Evolutionary conservation across 2,329 filamentous ascomycete genomes (phyloP).

Genomic region (Scytalidium sp.): DNA sequence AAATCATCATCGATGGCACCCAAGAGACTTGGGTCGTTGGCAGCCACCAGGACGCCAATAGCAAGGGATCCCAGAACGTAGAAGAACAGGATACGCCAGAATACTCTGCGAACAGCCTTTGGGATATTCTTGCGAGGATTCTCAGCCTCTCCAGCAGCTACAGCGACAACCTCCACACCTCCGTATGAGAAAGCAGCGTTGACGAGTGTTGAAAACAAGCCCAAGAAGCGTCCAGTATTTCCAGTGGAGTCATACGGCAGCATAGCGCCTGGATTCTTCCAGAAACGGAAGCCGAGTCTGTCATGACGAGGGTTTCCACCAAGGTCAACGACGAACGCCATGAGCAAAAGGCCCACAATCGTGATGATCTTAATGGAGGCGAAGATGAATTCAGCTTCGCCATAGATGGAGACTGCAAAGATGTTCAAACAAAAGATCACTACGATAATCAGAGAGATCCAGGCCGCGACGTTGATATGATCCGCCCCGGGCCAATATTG

Average conservation of each 20-base stretch:
- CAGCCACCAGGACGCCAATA: constrained; percentile 69
- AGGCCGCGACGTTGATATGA: constrained; percentile 25
- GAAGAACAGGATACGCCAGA: constrained; percentile 73
- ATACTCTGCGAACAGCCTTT: constrained; percentile 73
- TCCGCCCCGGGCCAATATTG: constrained; percentile 39
- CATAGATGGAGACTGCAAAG: constrained; percentile 55
- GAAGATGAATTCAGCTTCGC: constrained; percentile 61
- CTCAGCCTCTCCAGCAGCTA: constrained; percentile 64
- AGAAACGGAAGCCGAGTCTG: constrained; percentile 69
- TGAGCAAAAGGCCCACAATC: constrained; percentile 65
- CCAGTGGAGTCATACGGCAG: constrained; percentile 61
- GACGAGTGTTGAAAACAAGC: constrained; percentile 58
- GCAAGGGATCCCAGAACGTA: constrained; percentile 71
- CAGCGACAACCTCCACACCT: constrained; percentile 40
- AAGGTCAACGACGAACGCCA: constrained; percentile 80
- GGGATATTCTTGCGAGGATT: constrained; percentile 70
- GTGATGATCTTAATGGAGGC: constrained; percentile 55
- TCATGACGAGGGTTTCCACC: constrained; percentile 75
- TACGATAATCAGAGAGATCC: constrained; percentile 40
- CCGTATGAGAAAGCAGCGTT: constrained; percentile 46
- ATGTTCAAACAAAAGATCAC: constrained; percentile 45
- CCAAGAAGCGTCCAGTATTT: constrained; percentile 62
- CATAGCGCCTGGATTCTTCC: constrained; percentile 68
- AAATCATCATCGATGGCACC: constrained; percentile 29
- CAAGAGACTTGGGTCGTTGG: constrained; percentile 43